These are phyloP conservation scores for Zopfochytrium polystomum DNA, from an alignment of 371 early-diverging fungal genomes.

Conservation along the genomic window DNA sequence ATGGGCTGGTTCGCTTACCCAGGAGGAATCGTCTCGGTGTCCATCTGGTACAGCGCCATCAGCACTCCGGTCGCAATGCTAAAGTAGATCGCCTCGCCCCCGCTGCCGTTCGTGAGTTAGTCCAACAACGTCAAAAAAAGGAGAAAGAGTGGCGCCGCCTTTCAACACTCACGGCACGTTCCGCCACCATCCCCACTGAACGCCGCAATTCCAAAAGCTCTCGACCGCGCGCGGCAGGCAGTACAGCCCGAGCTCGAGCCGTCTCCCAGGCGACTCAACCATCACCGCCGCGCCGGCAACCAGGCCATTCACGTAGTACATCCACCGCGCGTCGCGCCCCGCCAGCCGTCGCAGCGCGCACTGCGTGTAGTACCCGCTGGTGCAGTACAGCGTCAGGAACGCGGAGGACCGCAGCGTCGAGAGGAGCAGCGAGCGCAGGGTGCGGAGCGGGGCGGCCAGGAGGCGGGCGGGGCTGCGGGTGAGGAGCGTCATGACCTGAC, in stretches of 20 bases:
- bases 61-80: constrained; percentile 72
- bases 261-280: constrained; percentile 72
- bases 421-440: constrained; percentile 32
- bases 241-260: constrained; percentile 77
- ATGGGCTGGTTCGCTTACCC: too few relatives aligned
- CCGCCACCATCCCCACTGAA: constrained; percentile 34
- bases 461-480: constrained; percentile 48
- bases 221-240: constrained; percentile 78
- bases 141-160: background rate
- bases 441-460: too few relatives aligned
- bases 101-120: too few relatives aligned
- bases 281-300: constrained; percentile 66
- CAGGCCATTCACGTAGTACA: constrained; percentile 64
- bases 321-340: constrained; percentile 54
- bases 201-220: constrained; percentile 59
- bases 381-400: constrained; percentile 70
- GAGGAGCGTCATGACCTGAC: constrained; percentile 56
- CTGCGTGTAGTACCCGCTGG: constrained; percentile 59
- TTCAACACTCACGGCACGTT: constrained; percentile 31
- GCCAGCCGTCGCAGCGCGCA: constrained; percentile 62
- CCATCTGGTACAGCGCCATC: constrained; percentile 81
- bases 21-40: constrained; percentile 65
- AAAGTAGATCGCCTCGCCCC: constrained; percentile 56
- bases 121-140: constrained; percentile 2
- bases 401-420: constrained; percentile 66